These are phyloP conservation scores for Fraxinus xanthoxyloides DNA, from an alignment of 305 asterid genomes.

Conservation along the genomic window DNA sequence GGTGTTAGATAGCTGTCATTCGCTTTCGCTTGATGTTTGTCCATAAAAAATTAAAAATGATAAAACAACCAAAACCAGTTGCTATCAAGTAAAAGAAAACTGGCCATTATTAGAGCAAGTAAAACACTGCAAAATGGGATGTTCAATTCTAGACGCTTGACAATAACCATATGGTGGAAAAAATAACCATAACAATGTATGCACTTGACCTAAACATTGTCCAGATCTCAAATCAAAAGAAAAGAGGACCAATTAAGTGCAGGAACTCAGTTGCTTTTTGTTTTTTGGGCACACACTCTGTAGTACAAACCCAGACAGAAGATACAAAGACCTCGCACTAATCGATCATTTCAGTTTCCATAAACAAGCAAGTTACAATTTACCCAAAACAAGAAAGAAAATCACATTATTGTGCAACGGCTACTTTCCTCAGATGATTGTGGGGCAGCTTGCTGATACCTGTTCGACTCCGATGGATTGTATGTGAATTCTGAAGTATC, in stretches of 20 bases:
- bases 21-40: too few species aligned
- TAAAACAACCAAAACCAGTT: too few species aligned
- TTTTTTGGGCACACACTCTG: not conserved
- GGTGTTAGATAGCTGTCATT: too few species aligned
- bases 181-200: not conserved
- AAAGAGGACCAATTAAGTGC: not conserved
- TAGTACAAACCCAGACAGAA: not conserved
- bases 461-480: conserved; percentile 82
- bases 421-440: conserved; percentile 72
- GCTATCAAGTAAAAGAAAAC: not conserved
- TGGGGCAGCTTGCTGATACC: conserved; percentile 60
- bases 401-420: conserved; percentile 83
- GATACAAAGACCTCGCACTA: conserved; percentile 37
- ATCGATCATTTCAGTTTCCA: conserved; percentile 20
- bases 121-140: not conserved
- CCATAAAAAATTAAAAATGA: too few species aligned
- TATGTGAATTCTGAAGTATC: conserved; percentile 93
- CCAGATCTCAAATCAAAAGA: not conserved
- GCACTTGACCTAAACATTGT: not conserved
- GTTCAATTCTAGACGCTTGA: not conserved
- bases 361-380: conserved; percentile 7
- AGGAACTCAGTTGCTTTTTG: not conserved
- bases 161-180: not conserved
- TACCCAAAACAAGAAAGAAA: conserved; percentile 17
- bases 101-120: not conserved